A percentile compares a stretch with the other conserved stretches of the same genome.
These are phyloP conservation scores for Colletotrichum camelliae DNA, from an alignment of 2,329 filamentous ascomycete genomes.

Conservation along the genomic window DNA sequence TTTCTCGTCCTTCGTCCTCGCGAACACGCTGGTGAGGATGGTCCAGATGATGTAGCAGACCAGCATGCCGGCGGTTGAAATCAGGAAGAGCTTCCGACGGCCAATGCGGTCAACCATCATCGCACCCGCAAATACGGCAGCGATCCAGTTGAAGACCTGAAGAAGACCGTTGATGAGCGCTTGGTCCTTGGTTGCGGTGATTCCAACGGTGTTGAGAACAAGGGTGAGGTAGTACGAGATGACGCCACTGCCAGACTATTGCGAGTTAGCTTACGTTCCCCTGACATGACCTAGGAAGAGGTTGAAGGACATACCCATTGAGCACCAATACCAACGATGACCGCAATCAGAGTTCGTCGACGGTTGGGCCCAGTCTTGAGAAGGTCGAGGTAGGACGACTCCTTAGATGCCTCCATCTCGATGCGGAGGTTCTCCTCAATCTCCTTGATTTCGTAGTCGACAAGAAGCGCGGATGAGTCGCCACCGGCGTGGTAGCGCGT, in stretches of 20 bases:
- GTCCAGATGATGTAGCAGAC: constrained; percentile 31
- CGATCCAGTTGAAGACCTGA: constrained; percentile 14
- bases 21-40: constrained; percentile 15
- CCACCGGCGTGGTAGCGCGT: constrained; percentile 56
- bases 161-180: constrained; percentile 43
- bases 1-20: not conserved
- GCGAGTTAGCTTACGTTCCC: not conserved
- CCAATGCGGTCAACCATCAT: constrained; percentile 45
- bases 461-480: constrained; percentile 42
- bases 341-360: constrained; percentile 29
- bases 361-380: constrained; percentile 32
- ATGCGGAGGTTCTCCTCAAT: constrained; percentile 47
- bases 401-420: constrained; percentile 53
- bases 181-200: constrained; percentile 39
- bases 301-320: constrained; percentile 25
- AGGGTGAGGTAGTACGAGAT: constrained; percentile 42
- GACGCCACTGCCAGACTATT: constrained; percentile 29
- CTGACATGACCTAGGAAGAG: accelerated
- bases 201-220: constrained; percentile 33
- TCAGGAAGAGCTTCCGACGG: constrained; percentile 49
- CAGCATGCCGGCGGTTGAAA: constrained; percentile 33
- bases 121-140: constrained; percentile 35
- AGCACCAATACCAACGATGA: constrained; percentile 28
- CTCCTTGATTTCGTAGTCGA: constrained; percentile 43
- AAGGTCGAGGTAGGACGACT: constrained; percentile 30